These are phyloP conservation scores for Diaporthe aspalathi DNA, from an alignment of 2,329 filamentous ascomycete species.

Conservation along the genomic window DNA sequence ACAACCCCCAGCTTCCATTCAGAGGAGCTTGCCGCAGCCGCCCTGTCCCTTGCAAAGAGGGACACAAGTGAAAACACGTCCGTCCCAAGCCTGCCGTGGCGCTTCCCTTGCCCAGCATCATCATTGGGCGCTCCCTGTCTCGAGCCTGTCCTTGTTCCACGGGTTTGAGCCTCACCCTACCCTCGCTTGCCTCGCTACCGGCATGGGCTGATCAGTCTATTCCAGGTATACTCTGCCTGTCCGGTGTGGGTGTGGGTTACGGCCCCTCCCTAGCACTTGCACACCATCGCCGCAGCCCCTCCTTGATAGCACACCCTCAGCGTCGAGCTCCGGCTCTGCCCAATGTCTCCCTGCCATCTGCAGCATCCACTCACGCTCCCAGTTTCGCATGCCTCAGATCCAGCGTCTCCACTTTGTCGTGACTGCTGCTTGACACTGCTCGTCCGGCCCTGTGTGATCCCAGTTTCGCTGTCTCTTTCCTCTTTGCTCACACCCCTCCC, in stretches of 20 bases:
- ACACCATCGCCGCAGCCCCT: constrained; percentile 20
- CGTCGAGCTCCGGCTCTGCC: constrained; percentile 3
- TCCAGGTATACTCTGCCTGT: constrained; percentile 2
- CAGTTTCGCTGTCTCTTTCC: constrained; percentile 16
- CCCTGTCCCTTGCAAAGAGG: no score
- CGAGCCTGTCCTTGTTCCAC: constrained; percentile 17
- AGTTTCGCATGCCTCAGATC: constrained; percentile 34
- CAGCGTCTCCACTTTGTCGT: constrained; percentile 25
- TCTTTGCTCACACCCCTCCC: constrained; percentile 14
- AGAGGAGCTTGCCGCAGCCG: constrained; percentile 27
- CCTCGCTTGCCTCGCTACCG: constrained; percentile 26
- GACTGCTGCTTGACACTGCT: constrained; percentile 20
- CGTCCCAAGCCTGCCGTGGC: constrained; percentile 11
- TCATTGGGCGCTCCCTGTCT: not conserved
- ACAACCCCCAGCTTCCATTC: not conserved
- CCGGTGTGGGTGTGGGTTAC: not conserved
- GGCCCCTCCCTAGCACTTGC: constrained; percentile 15
- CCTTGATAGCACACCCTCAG: constrained; percentile 7
- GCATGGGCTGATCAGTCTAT: constrained; percentile 10
- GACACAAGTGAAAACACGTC: not conserved
- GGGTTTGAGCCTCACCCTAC: constrained; percentile 30
- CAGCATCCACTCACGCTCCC: constrained; percentile 22
- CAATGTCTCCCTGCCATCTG: constrained; percentile 27
- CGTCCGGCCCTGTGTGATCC: constrained; percentile 16
- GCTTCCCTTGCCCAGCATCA: constrained; percentile 18